phyloP scores from a whole-genome alignment of 139 green algal genomes.

The Chlorokybus atmophyticus region DNA sequence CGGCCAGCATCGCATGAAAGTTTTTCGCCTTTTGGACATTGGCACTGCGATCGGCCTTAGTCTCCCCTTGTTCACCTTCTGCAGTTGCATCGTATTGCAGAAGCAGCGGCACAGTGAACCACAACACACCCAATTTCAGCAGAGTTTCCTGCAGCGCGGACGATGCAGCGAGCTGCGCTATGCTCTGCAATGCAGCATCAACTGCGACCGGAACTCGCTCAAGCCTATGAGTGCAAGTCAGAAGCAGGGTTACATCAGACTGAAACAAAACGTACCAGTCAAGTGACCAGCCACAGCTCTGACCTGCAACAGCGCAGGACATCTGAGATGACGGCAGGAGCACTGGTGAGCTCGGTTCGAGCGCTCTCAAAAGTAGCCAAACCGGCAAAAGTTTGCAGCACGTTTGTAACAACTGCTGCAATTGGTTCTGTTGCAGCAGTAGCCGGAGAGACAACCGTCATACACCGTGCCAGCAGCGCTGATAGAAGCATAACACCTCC shows the following conservation, averaged over 20 bases:
- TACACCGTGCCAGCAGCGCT: constrained; percentile 52
- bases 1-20: constrained; percentile 61
- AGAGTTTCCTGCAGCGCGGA: constrained; percentile 46
- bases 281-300: no score
- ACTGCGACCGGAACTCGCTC: constrained; percentile 41
- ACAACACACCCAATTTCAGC: constrained; percentile 42
- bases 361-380: constrained; percentile 42
- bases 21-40: constrained; percentile 43
- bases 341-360: background rate
- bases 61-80: no score
- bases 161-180: constrained; percentile 37
- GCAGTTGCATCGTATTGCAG: constrained; percentile 66
- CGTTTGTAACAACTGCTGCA: constrained; percentile 14
- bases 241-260: no score
- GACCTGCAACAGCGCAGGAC: no score
- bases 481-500: constrained; percentile 55
- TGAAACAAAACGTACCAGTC: no score
- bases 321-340: no score
- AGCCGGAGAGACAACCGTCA: constrained; percentile 38
- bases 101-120: constrained; percentile 45
- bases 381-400: constrained; percentile 42
- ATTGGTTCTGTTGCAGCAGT: constrained; percentile 19
- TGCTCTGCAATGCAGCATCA: constrained; percentile 55
- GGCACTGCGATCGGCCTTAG: no score
- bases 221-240: no score